Base-by-base conservation (phyloP, 208 protist species). In the Acanthamoeba royreba region DNA sequence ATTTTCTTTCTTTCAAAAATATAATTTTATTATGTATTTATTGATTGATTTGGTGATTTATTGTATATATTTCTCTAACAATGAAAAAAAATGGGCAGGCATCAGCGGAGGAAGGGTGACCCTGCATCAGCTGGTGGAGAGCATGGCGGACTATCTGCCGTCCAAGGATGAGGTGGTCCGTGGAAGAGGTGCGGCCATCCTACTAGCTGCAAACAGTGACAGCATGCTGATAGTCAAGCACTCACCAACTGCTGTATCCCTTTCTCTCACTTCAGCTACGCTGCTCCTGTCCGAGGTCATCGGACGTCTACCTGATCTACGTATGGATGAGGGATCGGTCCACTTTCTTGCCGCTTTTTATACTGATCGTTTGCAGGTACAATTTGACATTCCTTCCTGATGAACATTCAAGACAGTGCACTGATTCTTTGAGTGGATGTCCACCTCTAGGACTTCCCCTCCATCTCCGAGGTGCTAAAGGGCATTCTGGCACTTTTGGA, bases 281-380 rank as follows among this genome's bases (percentile, higher is more conserved):
- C 49, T 90, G 33, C 53, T 90, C 38, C 53, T 90, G 53, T 90
- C 83, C 8, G 83, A 90, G 83, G 22, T 90, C 17, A 38, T 90
- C 17, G 38, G 17, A 25, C 83, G 83, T 28, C 38, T 90, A 42
- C 83, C 83, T n/a, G 83, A 63, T 15, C 83, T 90, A 7, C 58
- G 43, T 31, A 45, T 90, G 31, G 83, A 90, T 22, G 53, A 69
- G 52, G 53, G 53, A 3, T 43, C 83, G 53, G 19, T 90, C 25
- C 83, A 90, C 83, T 90, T 90, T 42, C 83, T 90, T 22, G 33
- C 52, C 13, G 52, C 53, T 42, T 90, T 90, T 35, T 90, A 90
- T 38, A 35, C 52, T 35, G 83, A 90, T 38, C 83, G 83, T 25
- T 38, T 90, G 8, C 79, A 81, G 61, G 61, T 66, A 28, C 5